A percentile compares a stretch with the other conserved stretches of the same genome.
Evolutionary conservation across 805 yeast genomes (phyloP).

Genomic region (Candida pini): DNA sequence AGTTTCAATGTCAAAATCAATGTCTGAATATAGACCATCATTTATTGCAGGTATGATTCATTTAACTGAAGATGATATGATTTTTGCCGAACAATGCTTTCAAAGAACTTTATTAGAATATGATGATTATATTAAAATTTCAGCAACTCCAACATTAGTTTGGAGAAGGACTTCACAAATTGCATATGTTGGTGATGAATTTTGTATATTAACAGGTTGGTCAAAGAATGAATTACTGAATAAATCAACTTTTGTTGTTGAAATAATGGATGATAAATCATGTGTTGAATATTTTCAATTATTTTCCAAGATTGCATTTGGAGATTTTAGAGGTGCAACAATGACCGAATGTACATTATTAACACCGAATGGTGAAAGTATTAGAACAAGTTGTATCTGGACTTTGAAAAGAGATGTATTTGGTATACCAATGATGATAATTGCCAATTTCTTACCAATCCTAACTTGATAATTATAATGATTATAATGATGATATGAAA

Average conservation of each 20-base stretch:
- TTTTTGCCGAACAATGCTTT: conserved; percentile 94
- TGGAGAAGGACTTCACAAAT: conserved; percentile 97
- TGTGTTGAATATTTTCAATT: conserved; percentile 84
- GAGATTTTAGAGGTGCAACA: conserved; percentile 84
- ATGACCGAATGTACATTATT: conserved; percentile 80
- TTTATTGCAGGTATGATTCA: conserved; percentile 90
- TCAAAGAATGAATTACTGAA: conserved; percentile 58
- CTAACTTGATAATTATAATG: conserved; percentile 25
- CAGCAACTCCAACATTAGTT: conserved; percentile 91
- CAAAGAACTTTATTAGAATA: conserved; percentile 88
- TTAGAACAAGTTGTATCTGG: conserved; percentile 83
- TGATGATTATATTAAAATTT: conserved; percentile 72
- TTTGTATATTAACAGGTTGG: conserved; percentile 91
- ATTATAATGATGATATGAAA: neutral
- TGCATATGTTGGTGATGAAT: conserved; percentile 93
- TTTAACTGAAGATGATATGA: conserved; percentile 82
- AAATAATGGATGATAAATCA: conserved; percentile 80
- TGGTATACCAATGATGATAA: conserved; percentile 95
- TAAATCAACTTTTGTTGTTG: conserved; percentile 69
- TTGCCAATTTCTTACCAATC: conserved; percentile 89
- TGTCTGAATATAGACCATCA: conserved; percentile 88
- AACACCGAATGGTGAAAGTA: conserved; percentile 46
- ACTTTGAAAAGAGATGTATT: conserved; percentile 91
- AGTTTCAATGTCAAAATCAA: conserved; percentile 76
- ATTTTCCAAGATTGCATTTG: conserved; percentile 81